Evolutionary conservation across 2,329 filamentous ascomycete species (phyloP).

Genomic region (Trichophyton mentagrophytes): DNA sequence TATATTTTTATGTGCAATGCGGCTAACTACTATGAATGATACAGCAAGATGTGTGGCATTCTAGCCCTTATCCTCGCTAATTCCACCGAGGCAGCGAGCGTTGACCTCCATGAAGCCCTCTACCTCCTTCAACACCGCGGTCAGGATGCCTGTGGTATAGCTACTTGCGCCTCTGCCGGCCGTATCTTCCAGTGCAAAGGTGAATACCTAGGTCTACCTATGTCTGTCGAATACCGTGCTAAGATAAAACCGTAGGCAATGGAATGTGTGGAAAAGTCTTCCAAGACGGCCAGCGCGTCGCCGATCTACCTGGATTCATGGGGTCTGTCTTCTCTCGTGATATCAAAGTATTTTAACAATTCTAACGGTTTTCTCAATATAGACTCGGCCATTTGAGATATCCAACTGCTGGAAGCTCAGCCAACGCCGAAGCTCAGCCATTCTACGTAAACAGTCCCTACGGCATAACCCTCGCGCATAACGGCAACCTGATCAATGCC

Average conservation of each 20-base stretch:
- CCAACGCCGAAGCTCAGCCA: slow-evolving; percentile 76
- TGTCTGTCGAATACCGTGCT: neutral
- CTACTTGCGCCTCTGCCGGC: slow-evolving; percentile 60
- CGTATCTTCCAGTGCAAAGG: slow-evolving; percentile 73
- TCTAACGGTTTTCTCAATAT: neutral
- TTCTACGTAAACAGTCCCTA: slow-evolving; percentile 86
- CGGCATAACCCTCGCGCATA: slow-evolving; percentile 69
- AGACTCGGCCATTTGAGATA: slow-evolving; percentile 69
- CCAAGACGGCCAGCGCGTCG: slow-evolving; percentile 59
- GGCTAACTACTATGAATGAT: neutral
- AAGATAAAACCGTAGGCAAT: slow-evolving; percentile 43
- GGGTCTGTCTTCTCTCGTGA: slow-evolving; percentile 31
- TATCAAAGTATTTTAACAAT: neutral
- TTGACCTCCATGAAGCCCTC: slow-evolving; percentile 58
- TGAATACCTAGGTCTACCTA: neutral
- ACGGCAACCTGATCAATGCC: slow-evolving; percentile 79
- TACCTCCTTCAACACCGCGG: slow-evolving; percentile 64
- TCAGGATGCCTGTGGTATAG: slow-evolving; percentile 80
- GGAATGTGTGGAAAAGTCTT: slow-evolving; percentile 81
- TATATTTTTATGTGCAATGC: neutral
- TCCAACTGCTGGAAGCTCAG: slow-evolving; percentile 73
- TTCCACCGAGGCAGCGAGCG: slow-evolving; percentile 42
- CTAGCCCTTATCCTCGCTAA: slow-evolving; percentile 49
- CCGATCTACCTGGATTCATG: slow-evolving; percentile 71
- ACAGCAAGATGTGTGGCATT: slow-evolving; percentile 47